Conservation (phyloP, 352 stramenopile species). For the Phytopythium mirpurense region DNA sequence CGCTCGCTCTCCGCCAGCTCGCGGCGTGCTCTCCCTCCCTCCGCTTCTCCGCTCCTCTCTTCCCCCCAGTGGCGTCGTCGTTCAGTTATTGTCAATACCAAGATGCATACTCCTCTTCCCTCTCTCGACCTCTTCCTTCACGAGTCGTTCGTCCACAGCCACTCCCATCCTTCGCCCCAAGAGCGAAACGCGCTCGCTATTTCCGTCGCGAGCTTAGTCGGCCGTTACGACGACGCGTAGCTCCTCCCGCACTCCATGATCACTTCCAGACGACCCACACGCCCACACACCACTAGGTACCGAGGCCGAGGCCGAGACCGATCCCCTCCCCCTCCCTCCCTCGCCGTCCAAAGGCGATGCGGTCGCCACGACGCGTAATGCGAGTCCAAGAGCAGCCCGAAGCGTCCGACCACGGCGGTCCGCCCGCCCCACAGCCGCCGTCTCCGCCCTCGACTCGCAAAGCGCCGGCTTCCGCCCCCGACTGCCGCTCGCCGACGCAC, state of each 20-base stretch:
- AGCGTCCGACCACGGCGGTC: not conserved
- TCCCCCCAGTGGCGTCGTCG: not conserved
- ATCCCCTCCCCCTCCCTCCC: not conserved
- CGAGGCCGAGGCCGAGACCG: too few relatives aligned
- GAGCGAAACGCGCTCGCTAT: not conserved
- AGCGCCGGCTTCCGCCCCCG: not conserved
- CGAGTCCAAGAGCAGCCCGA: slow-evolving; percentile 3
- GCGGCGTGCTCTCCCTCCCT: too few relatives aligned
- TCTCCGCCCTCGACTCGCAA: not conserved
- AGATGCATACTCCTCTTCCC: not conserved
- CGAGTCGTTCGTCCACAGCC: too few relatives aligned
- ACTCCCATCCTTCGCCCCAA: not conserved
- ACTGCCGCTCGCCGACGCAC: slow-evolving; percentile 1
- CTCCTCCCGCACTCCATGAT: too few relatives aligned
- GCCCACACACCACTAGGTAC: too few relatives aligned
- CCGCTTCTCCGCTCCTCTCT: too few relatives aligned
- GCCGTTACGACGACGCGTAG: too few relatives aligned
- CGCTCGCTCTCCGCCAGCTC: too few relatives aligned
- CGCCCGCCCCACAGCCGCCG: too few relatives aligned
- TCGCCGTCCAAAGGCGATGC: not conserved
- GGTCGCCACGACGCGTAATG: not conserved
- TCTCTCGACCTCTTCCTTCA: not conserved
- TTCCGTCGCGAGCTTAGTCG: not conserved
- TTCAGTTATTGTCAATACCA: not conserved
- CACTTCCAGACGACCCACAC: too few relatives aligned